phyloP scores from a whole-genome alignment of 73 alveolate genomes.

The Loxodes magnus region DNA sequence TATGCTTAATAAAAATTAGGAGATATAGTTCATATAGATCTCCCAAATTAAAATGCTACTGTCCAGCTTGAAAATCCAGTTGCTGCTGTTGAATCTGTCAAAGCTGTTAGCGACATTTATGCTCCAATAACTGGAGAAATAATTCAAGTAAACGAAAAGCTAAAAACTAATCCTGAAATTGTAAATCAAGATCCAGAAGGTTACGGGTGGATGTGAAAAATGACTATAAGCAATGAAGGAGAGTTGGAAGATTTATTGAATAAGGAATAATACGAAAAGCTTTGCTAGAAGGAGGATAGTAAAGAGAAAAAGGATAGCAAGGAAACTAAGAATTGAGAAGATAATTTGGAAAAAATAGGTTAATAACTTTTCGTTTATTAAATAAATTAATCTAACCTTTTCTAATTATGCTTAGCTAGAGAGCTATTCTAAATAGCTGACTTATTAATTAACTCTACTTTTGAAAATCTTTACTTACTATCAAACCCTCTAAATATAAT shows the following conservation, averaged over 20 bases:
- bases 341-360: too few relatives aligned
- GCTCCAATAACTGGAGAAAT: slow-evolving; percentile 38
- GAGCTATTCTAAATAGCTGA: too few relatives aligned
- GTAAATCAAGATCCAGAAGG: slow-evolving; percentile 32
- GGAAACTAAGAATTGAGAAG: too few relatives aligned
- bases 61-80: slow-evolving; percentile 31
- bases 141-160: slow-evolving; percentile 16
- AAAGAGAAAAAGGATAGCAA: too few relatives aligned
- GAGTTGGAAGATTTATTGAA: slow-evolving; percentile 12
- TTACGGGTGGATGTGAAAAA: slow-evolving; percentile 43
- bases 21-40: slow-evolving; percentile 40
- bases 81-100: slow-evolving; percentile 52
- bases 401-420: too few relatives aligned
- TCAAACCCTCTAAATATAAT: too few relatives aligned
- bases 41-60: slow-evolving; percentile 20
- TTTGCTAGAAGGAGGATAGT: too few relatives aligned
- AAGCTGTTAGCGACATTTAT: slow-evolving; percentile 47
- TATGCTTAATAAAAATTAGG: slow-evolving; percentile 56
- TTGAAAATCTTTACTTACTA: too few relatives aligned
- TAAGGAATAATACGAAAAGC: slow-evolving; percentile 10
- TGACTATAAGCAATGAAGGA: slow-evolving; percentile 17
- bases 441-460: too few relatives aligned
- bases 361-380: too few relatives aligned
- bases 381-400: too few relatives aligned
- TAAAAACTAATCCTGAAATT: slow-evolving; percentile 25